Conservation (phyloP, 805 yeast species). For the Nakazawaea siamensis region DNA sequence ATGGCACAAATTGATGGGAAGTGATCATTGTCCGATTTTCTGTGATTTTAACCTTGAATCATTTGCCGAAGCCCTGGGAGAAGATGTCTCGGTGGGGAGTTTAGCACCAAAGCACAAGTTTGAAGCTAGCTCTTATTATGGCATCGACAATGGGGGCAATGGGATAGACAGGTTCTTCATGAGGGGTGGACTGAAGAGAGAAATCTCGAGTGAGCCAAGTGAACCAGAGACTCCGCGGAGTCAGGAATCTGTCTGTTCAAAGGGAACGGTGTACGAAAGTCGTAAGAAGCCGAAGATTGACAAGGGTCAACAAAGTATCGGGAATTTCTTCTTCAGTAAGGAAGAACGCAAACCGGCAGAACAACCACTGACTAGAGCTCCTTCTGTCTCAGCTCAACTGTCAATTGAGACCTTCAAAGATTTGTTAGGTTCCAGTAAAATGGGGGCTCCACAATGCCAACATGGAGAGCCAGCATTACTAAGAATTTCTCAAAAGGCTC, state of each 20-base stretch:
- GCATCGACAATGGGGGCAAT: constrained; percentile 20
- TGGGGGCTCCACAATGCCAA: constrained; percentile 32
- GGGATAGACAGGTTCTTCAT: constrained; percentile 23
- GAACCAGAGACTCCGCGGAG: no score
- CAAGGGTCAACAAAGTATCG: constrained; percentile 4
- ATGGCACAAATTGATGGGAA: constrained; percentile 69
- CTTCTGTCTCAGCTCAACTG: constrained; percentile 2
- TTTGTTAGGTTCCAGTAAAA: constrained; percentile 13
- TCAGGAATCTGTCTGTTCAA: no score
- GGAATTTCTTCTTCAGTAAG: constrained; percentile 10
- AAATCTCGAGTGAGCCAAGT: no score
- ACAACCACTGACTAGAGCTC: neutral
- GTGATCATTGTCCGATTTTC: constrained; percentile 91
- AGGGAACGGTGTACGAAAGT: constrained; percentile 15
- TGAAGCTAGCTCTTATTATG: constrained; percentile 46
- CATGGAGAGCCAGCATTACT: constrained; percentile 39
- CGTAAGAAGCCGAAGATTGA: constrained; percentile 9
- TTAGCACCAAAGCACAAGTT: constrained; percentile 24
- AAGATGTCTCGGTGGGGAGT: constrained; percentile 19
- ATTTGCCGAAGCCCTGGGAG: constrained; percentile 2
- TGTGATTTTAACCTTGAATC: constrained; percentile 41
- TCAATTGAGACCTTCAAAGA: constrained; percentile 15
- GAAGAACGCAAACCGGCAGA: neutral
- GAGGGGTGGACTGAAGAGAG: constrained; percentile 1
- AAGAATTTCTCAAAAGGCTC: constrained; percentile 32